Percentiles rank a stretch among this genome's conserved stretches.
Evolutionary conservation across 228 moss, liverwort and hornwort species (phyloP).

Genomic region (Sphagnum magellanicum): DNA sequence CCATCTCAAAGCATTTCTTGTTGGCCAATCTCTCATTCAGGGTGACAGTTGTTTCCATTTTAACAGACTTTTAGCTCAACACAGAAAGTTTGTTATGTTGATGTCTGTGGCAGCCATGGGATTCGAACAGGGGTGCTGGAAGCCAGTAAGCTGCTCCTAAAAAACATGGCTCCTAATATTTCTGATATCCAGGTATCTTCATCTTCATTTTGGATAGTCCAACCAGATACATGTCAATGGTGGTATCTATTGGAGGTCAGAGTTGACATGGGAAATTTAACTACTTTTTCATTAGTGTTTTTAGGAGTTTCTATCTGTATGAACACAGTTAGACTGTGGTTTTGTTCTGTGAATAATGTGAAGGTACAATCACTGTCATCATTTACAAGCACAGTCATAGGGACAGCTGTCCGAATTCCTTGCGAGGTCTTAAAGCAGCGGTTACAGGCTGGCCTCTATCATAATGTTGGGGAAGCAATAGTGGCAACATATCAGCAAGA

Average conservation of each 20-base stretch:
- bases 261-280: too few relatives aligned
- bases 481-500: slow-evolving; percentile 45
- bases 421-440: slow-evolving; percentile 64
- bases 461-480: slow-evolving; percentile 55
- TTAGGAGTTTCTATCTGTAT: background rate
- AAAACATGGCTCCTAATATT: slow-evolving; percentile 39
- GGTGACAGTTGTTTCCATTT: too few relatives aligned
- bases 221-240: too few relatives aligned
- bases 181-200: slow-evolving; percentile 38
- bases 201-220: too few relatives aligned
- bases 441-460: slow-evolving; percentile 57
- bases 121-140: slow-evolving; percentile 45
- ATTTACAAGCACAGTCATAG: slow-evolving; percentile 58
- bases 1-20: too few relatives aligned
- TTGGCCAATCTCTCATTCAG: too few relatives aligned
- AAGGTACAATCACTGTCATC: slow-evolving; percentile 58
- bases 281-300: too few relatives aligned
- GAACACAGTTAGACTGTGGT: background rate
- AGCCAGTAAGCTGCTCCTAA: slow-evolving; percentile 40
- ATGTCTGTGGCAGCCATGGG: slow-evolving; percentile 29
- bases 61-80: too few relatives aligned
- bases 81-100: too few relatives aligned
- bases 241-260: too few relatives aligned
- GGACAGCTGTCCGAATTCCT: slow-evolving; percentile 59
- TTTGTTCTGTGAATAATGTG: too few relatives aligned